Evolutionary conservation across 352 stramenopile species (phyloP), one percentile per base, ranked within the genome.

Genomic region (Elongisporangium undulatum): DNA sequence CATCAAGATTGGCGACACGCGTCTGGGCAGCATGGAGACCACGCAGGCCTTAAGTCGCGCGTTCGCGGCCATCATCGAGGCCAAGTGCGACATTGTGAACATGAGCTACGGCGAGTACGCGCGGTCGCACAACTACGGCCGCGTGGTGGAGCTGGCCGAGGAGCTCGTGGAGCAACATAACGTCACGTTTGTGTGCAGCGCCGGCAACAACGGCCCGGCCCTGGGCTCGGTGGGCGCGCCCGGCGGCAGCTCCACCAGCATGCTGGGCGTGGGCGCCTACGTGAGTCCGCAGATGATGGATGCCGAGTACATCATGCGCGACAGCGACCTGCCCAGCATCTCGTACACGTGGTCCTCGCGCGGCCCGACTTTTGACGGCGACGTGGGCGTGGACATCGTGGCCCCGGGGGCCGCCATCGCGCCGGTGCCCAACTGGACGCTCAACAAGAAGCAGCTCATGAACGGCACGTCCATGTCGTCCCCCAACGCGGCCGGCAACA

Each of bases 381-480:
- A 87, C 48, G 48, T 92, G 48, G 95, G 95, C 22, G 94, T 98
- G 21, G 89, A 94, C 64, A 78, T 99, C 41, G 95, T 80, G 55
- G 96, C 95, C 2, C 97, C 97, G 0, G 97, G 97, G 7, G 96
- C 93, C 54, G 97, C 97, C 10, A 98, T 99, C 65, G 85, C 95
- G 6, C 79, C 82, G 0, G 92, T 99, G 39, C 95, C 96, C 5
- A 96, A 97, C 66, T 98, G 93, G 89, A 97, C 89, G 49, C 76
- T 99, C 16, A 96, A 97, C 77, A 97, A 97, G 67, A 97, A 96
- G 66, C 82, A 96, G 71, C 85, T 98, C 39, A 99, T 98, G 90
- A 98, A 99, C 69, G 97, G 97, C 39, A 99, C 97, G 26, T 98
- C 86, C 59, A 99, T 99, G 97, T 89, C 85, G 20, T 97, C 86